Conservation (phyloP, 202 grass and related monocot genomes). For the Setaria italica region DNA sequence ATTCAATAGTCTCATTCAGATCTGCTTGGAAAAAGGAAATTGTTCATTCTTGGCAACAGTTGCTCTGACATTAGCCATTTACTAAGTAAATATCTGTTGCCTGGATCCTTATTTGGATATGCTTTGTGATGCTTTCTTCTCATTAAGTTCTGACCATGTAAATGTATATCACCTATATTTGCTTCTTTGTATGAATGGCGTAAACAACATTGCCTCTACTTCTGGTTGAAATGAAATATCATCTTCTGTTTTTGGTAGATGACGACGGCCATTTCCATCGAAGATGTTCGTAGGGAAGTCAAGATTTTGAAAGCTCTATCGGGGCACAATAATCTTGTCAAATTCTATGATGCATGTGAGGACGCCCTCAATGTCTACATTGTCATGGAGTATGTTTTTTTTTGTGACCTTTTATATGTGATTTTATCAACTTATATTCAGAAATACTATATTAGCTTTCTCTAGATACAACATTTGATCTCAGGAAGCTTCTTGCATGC, state of each 20-base stretch:
- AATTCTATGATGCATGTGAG: slow-evolving; percentile 99
- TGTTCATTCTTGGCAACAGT: background rate
- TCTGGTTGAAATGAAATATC: slow-evolving; percentile 20
- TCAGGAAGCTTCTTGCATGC: background rate
- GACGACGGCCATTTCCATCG: slow-evolving; percentile 94
- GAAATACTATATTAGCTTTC: slow-evolving; percentile 26
- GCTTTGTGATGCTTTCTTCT: background rate
- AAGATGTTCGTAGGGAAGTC: slow-evolving; percentile 93
- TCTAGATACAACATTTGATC: slow-evolving; percentile 37
- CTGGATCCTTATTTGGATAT: slow-evolving; percentile 22
- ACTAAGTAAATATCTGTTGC: slow-evolving; percentile 9
- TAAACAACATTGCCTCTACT: slow-evolving; percentile 5
- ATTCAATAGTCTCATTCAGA: background rate
- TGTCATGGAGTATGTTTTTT: slow-evolving; percentile 97
- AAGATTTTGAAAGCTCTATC: slow-evolving; percentile 97
- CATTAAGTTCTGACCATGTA: background rate
- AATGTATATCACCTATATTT: background rate
- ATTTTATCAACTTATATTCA: slow-evolving; percentile 41
- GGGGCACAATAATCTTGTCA: slow-evolving; percentile 89
- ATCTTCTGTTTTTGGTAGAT: slow-evolving; percentile 64
- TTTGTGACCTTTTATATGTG: slow-evolving; percentile 53
- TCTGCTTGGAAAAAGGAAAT: slow-evolving; percentile 1
- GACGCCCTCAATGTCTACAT: slow-evolving; percentile 97
- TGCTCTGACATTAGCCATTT: background rate
- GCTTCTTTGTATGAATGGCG: background rate